Evolutionary conservation across 2,329 filamentous ascomycete species (phyloP).

Genomic region (Neopestalotiopsis rosae): DNA sequence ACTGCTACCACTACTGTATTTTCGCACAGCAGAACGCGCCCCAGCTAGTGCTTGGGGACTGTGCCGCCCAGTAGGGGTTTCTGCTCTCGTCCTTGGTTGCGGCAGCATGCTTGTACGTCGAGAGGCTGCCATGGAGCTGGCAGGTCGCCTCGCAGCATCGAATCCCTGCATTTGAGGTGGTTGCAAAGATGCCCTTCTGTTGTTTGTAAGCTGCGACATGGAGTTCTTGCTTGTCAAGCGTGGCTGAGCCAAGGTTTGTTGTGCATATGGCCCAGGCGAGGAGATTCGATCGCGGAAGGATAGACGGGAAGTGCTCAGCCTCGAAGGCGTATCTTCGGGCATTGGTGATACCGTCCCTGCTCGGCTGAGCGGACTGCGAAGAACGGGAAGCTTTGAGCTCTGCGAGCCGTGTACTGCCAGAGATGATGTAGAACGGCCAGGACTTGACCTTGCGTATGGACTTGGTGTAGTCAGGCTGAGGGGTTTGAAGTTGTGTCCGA

Average conservation of each 20-base stretch:
- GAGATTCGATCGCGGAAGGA: constrained; percentile 60
- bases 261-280: constrained; percentile 54
- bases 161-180: constrained; percentile 44
- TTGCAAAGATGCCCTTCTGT: constrained; percentile 60
- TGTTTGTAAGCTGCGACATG: constrained; percentile 44
- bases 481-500: constrained; percentile 72
- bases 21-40: constrained; percentile 50
- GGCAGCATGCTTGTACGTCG: constrained; percentile 61
- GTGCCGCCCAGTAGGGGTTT: constrained; percentile 48
- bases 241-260: constrained; percentile 51
- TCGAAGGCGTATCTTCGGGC: constrained; percentile 51
- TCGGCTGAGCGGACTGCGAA: constrained; percentile 54
- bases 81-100: constrained; percentile 43
- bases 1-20: constrained; percentile 34
- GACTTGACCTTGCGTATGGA: constrained; percentile 55
- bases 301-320: constrained; percentile 48
- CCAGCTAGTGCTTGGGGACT: constrained; percentile 54
- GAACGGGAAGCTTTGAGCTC: constrained; percentile 52
- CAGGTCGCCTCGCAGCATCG: constrained; percentile 48
- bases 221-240: constrained; percentile 50
- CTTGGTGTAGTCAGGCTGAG: constrained; percentile 65
- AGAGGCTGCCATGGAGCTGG: constrained; percentile 59
- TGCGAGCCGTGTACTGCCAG: constrained; percentile 44
- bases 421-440: constrained; percentile 49
- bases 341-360: constrained; percentile 54